Percentiles rank a stretch among this genome's conserved stretches.
These are phyloP conservation scores for Holtermanniella nyarrowii DNA, from an alignment of 768 basidiomycete genomes.

Conservation along the genomic window DNA sequence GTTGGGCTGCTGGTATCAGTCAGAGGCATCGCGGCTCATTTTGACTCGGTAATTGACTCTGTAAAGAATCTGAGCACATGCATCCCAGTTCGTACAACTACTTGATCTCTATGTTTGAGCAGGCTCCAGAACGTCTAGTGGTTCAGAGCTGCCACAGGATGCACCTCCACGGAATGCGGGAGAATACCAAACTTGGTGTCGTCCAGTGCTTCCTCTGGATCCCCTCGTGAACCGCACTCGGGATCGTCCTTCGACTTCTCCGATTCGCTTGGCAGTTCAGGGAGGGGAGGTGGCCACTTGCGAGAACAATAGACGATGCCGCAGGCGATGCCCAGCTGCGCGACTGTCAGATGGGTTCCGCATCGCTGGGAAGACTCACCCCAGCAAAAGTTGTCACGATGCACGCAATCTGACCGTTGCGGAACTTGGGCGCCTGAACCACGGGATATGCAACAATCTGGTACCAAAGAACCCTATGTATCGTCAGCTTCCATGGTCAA, in stretches of 20 bases:
- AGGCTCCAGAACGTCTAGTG: no score
- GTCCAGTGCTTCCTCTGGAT: background rate
- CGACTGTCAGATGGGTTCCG: background rate
- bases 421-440: conserved; percentile 57
- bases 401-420: conserved; percentile 50
- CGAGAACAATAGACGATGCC: background rate
- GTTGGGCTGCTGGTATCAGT: no score
- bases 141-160: background rate
- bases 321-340: background rate
- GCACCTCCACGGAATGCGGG: background rate
- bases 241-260: background rate
- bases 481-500: conserved; percentile 52
- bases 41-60: no score
- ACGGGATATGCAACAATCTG: conserved; percentile 54
- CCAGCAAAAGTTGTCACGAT: background rate
- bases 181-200: background rate
- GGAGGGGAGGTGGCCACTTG: conserved; percentile 2
- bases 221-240: background rate
- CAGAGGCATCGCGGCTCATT: no score
- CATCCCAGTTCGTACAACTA: no score
- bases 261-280: no score
- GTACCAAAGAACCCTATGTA: conserved; percentile 4
- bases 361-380: background rate
- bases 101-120: no score
- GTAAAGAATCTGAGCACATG: no score